phyloP scores from a whole-genome alignment of 2,329 filamentous ascomycete species.

The Cercospora canescens region DNA sequence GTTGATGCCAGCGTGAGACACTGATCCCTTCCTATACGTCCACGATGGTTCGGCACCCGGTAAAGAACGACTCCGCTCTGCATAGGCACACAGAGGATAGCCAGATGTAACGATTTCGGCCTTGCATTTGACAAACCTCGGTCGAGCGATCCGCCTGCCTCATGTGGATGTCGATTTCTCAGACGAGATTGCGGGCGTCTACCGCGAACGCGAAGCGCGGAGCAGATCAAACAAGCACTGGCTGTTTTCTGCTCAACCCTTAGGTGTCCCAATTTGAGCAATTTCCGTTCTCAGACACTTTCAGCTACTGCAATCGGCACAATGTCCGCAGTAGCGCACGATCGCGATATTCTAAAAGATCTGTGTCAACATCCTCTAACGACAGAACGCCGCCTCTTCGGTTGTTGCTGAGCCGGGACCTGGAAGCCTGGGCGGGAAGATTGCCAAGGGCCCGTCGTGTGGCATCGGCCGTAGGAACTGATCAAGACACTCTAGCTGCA shows the following conservation, averaged over 20 bases:
- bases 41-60: not conserved
- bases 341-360: not conserved
- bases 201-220: not conserved
- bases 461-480: not conserved
- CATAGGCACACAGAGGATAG: not conserved
- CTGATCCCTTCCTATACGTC: not conserved
- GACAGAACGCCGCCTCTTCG: not conserved
- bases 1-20: not conserved
- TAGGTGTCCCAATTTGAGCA: not conserved
- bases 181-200: not conserved
- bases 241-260: not conserved
- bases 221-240: not conserved
- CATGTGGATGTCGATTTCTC: not conserved
- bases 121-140: not conserved
- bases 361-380: not conserved
- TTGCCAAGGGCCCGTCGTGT: not conserved
- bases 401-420: not conserved
- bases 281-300: not conserved
- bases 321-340: not conserved
- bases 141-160: not conserved
- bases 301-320: not conserved
- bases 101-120: not conserved
- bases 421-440: not conserved
- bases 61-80: not conserved
- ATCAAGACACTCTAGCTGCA: not conserved